phyloP scores from a whole-genome alignment of 352 stramenopile genomes.

The Globisporangium radiosum region DNA sequence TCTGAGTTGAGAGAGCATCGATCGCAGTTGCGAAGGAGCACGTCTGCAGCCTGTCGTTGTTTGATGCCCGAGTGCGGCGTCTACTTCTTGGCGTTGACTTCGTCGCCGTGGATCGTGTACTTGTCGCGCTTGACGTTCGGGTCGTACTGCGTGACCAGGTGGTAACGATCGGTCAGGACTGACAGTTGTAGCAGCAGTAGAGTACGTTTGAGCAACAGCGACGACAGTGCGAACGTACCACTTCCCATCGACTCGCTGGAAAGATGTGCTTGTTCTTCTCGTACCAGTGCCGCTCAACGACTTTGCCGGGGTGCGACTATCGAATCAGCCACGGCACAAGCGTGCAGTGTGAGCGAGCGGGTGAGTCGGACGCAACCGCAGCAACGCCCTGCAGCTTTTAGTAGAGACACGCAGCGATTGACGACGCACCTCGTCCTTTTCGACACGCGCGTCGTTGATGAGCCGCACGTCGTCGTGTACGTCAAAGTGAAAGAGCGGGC shows the following conservation, averaged over 20 bases:
- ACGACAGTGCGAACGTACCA: conserved; percentile 36
- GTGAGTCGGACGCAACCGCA: background rate
- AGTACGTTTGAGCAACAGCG: background rate
- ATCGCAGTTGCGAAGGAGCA: background rate
- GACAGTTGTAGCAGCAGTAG: background rate
- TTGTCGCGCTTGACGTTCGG: conserved; percentile 68
- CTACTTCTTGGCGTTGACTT: conserved; percentile 37
- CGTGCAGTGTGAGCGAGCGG: background rate
- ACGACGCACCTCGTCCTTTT: conserved; percentile 90
- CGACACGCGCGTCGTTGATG: conserved; percentile 90
- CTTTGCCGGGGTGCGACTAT: conserved; percentile 95
- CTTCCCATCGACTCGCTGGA: conserved; percentile 96
- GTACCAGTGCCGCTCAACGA: conserved; percentile 97
- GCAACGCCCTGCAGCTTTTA: background rate
- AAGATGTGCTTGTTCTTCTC: conserved; percentile 99
- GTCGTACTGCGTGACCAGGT: conserved; percentile 44
- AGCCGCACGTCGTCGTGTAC: conserved; percentile 91
- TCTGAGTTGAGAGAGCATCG: too few species aligned
- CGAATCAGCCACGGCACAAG: background rate
- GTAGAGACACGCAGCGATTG: background rate
- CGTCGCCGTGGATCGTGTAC: conserved; percentile 77
- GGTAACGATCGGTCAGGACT: background rate
- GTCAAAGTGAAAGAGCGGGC: conserved; percentile 97
- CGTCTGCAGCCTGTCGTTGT: background rate
- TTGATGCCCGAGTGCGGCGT: background rate